These are phyloP conservation scores for Polyporus tsugae DNA, from an alignment of 1,284 basidiomycete genomes.

Conservation along the genomic window DNA sequence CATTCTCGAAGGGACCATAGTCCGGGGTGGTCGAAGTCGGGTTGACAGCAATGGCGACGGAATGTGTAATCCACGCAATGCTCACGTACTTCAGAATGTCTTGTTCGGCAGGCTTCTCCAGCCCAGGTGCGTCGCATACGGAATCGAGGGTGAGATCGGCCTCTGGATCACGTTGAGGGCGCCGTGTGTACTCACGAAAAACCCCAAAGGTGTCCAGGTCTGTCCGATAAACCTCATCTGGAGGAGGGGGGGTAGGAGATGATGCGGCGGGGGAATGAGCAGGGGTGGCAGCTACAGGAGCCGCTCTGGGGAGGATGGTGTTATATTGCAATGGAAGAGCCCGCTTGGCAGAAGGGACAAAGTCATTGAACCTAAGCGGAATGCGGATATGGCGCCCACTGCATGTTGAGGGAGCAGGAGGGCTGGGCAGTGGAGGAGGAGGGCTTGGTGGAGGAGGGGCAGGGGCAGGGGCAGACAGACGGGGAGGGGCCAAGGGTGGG, in stretches of 20 bases:
- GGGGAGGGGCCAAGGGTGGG: too few species aligned
- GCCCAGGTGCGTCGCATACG: slow-evolving; percentile 1
- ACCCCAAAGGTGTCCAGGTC: not conserved
- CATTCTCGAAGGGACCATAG: slow-evolving; percentile 2
- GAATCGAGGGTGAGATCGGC: not conserved
- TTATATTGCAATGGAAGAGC: not conserved
- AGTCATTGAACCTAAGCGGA: not conserved
- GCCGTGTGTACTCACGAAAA: slow-evolving; percentile 4
- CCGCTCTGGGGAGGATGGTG: not conserved
- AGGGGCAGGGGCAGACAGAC: not conserved
- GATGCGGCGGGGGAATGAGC: not conserved
- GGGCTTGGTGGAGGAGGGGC: not conserved
- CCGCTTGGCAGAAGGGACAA: not conserved
- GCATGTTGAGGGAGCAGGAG: not conserved
- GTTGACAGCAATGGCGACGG: not conserved
- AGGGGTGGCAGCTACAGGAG: not conserved
- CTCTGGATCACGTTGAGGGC: slow-evolving; percentile 17
- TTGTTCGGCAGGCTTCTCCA: not conserved
- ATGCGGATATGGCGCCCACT: not conserved
- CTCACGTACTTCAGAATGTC: not conserved
- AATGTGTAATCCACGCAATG: slow-evolving; percentile 11
- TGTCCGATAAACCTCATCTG: not conserved
- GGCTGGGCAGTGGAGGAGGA: too few species aligned
- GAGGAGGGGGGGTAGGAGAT: not conserved
- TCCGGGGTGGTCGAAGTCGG: not conserved